Base-by-base conservation (phyloP, 495 filamentous ascomycete species). In the Penicillium daleae region DNA sequence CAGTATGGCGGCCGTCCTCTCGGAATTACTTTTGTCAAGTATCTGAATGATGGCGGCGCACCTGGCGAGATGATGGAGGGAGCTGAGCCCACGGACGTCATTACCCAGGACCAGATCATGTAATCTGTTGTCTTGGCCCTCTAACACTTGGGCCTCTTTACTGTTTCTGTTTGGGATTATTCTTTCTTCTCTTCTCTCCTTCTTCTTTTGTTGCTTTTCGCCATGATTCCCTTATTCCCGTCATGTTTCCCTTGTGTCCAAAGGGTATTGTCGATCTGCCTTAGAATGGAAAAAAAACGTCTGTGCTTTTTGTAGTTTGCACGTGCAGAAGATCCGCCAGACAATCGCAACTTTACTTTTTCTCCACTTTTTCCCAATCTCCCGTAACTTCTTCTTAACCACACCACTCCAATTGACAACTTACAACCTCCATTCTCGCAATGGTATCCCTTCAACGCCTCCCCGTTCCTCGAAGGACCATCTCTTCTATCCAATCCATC, bases 41-140 rank as follows among this genome's bases (percentile, higher is more conserved):
- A 98, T 76, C 76, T 88, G 70, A 92, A 86, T 65, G 81, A 83
- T 1, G 84, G 80, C 31, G 78, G 80, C 59, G 80, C 78, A 24
- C 86, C 84, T 31, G 79, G 72, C 17, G 92, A 93, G 67, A 83
- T 80, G 64, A 96, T 95, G 90, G 92, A 97, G 66, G 90, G 86
- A 32, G 67, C 73, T 22, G 89, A 95, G 66, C 79, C 85, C n/a
- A 87, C 90, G 21, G 86, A 81, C 55, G 86, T 84, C 60, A 74
- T 97, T 67, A 96, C 92, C 3, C 95, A 99, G 74, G 95, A 97
- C 70, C 94, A 99, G 82, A 97, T 99, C 77, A 97, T 97, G 94
- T 99, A 85, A 78, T 33, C 33, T 42, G 37, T 22, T 65, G 53
- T 55, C 22, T 60, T 50, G 24, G 50, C 35, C 15, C 26, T 22